Evolutionary conservation across 805 yeast species (phyloP), one percentile per base, ranked within the genome.

Genomic region (Saccharomyces paradoxus): DNA sequence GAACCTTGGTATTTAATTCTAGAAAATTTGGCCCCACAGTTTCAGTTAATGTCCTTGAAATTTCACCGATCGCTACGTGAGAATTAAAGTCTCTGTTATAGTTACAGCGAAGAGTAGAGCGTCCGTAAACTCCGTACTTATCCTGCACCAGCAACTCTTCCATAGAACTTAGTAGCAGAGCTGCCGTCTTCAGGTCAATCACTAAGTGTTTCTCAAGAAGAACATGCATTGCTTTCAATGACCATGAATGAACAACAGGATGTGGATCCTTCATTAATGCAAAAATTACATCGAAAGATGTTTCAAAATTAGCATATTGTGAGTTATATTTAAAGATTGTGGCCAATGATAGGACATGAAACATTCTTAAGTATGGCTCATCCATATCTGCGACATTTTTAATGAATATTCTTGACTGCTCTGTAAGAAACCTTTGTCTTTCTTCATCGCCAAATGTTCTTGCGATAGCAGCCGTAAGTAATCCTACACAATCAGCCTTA

Each of bases 221-320:
- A 0, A 78, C 70, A 2, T 79, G 69, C 47, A 86, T 65, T 0
- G 94, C 79, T 49, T 78, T 79, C 60, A 90, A 66, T 0, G 92
- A 77, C 77, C 90, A 85, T 53, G 81, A 77, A 65, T 88, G 91
- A 17, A 94, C 90, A 1, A 81, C 72, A 0, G 97, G 96, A 65
- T 91, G 92, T 0, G 96, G 91, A 68, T 92, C 98, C 22, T 72
- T 72, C 3, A 84, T 67, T 29, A 92, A 74, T 14, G 87, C 83
- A 41, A 77, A 68, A 2, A 83, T 63, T 4, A 89, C 81, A 37
- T 82, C 82, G 54, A 78, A 74, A 3, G 85, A 78, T 3, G 79
- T 64, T 50, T 71, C 65, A 53, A 79, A 72, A 31, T 75, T 74
- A 0, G 73, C 64, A 2, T 53, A 49, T 13, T 71, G 67, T 0